Percentiles rank a stretch among this genome's conserved stretches.
These are phyloP conservation scores for Suillus americanus DNA, from an alignment of 768 basidiomycete species.

Conservation along the genomic window DNA sequence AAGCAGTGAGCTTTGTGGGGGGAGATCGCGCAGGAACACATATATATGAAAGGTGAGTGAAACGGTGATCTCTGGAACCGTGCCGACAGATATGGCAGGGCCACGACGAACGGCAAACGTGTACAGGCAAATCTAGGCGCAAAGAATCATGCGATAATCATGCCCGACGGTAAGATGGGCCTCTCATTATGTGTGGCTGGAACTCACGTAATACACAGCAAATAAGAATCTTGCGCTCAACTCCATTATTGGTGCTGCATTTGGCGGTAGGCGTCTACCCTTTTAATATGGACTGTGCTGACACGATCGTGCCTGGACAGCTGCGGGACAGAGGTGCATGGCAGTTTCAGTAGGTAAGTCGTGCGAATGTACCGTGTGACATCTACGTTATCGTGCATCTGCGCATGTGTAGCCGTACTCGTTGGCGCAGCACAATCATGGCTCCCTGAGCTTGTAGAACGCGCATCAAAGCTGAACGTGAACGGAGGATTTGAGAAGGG, in stretches of 20 bases:
- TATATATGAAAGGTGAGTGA: slow-evolving; percentile 76
- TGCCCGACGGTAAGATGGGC: slow-evolving; percentile 88
- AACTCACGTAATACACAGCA: slow-evolving; percentile 42
- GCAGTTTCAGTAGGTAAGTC: slow-evolving; percentile 83
- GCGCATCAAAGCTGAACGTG: slow-evolving; percentile 77
- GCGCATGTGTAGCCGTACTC: slow-evolving; percentile 52
- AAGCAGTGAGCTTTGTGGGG: slow-evolving; percentile 95
- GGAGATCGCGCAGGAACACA: slow-evolving; percentile 91
- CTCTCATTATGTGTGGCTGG: not conserved
- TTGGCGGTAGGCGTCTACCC: slow-evolving; percentile 59
- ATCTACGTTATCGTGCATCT: not conserved
- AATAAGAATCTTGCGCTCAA: slow-evolving; percentile 92
- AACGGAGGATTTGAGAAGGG: slow-evolving; percentile 88
- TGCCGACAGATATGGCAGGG: slow-evolving; percentile 43
- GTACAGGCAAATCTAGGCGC: slow-evolving; percentile 93
- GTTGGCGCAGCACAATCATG: slow-evolving; percentile 80
- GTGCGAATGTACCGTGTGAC: not conserved
- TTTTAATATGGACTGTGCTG: slow-evolving; percentile 15
- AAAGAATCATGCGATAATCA: slow-evolving; percentile 92
- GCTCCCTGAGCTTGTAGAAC: slow-evolving; percentile 84
- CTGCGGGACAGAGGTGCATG: slow-evolving; percentile 98
- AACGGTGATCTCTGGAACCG: slow-evolving; percentile 5
- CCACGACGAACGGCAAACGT: slow-evolving; percentile 83
- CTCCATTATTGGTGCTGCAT: slow-evolving; percentile 90
- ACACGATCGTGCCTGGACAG: slow-evolving; percentile 37